A percentile compares a stretch with the other conserved stretches of the same genome.
phyloP scores from a whole-genome alignment of 140 eudicot genomes.

The Erigeron philadelphicus region DNA sequence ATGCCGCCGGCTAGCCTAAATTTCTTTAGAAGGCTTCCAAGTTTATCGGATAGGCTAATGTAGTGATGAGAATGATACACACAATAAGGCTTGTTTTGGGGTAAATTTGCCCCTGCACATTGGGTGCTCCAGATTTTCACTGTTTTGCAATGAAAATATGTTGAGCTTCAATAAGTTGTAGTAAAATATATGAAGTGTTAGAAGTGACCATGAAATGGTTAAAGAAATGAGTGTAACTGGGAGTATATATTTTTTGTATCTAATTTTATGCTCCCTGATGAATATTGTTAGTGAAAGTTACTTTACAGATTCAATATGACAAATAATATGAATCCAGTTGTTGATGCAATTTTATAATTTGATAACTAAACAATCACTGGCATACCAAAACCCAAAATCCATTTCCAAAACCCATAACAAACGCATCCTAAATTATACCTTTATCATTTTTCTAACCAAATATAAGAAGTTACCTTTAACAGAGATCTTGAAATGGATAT shows the following conservation, averaged over 20 bases:
- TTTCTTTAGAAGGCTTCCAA: slow-evolving; percentile 94
- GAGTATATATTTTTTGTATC: neutral
- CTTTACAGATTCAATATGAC: no score
- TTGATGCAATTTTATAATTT: no score
- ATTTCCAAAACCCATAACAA: no score
- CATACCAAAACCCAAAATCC: no score
- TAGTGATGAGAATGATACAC: slow-evolving; percentile 34
- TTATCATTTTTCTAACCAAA: slow-evolving; percentile 11
- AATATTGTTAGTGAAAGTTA: no score
- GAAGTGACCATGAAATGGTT: neutral
- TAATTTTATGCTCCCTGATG: no score
- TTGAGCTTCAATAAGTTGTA: slow-evolving; percentile 30
- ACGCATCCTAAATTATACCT: no score
- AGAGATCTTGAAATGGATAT: neutral
- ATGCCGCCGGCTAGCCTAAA: slow-evolving; percentile 96
- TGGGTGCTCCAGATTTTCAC: slow-evolving; percentile 28
- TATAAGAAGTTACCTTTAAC: neutral
- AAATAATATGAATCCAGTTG: no score
- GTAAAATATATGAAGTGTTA: slow-evolving; percentile 13
- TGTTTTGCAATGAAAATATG: slow-evolving; percentile 30
- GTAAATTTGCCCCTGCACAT: slow-evolving; percentile 27
- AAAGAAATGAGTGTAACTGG: neutral
- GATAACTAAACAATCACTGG: no score
- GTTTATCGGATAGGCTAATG: slow-evolving; percentile 85
- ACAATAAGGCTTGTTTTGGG: slow-evolving; percentile 23